Conservation (phyloP, 164 flowering plant genomes). For the Taxillus chinensis region DNA sequence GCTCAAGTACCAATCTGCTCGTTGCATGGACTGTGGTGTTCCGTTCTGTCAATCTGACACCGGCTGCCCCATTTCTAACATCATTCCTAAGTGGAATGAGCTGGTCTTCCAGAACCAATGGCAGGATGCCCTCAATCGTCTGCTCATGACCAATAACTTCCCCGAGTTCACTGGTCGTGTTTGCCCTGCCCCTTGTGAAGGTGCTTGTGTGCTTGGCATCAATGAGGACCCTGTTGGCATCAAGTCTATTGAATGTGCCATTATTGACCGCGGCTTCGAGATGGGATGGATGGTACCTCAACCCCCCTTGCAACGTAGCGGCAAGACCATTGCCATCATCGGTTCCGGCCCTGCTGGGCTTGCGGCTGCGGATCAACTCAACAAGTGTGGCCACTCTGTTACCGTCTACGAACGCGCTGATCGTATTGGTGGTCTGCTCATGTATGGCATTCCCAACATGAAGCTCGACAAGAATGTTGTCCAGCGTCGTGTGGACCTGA, state of each 20-base stretch:
- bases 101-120: slow-evolving; percentile 93
- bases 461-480: slow-evolving; percentile 88
- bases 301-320: slow-evolving; percentile 78
- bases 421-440: slow-evolving; percentile 95
- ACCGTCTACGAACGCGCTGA: slow-evolving; percentile 97
- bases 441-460: slow-evolving; percentile 99
- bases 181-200: slow-evolving; percentile 99
- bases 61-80: slow-evolving; percentile 98
- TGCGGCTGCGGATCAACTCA: slow-evolving; percentile 99
- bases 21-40: slow-evolving; percentile 99
- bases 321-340: slow-evolving; percentile 81
- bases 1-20: slow-evolving; percentile 89
- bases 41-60: slow-evolving; percentile 99
- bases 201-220: slow-evolving; percentile 98
- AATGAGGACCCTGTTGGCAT: slow-evolving; percentile 98
- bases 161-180: slow-evolving; percentile 99
- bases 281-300: slow-evolving; percentile 99
- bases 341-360: slow-evolving; percentile 98
- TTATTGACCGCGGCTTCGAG: slow-evolving; percentile 93
- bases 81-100: slow-evolving; percentile 97
- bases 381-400: slow-evolving; percentile 85
- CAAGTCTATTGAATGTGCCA: slow-evolving; percentile 89
- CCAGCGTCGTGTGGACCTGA: slow-evolving; percentile 85
- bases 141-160: slow-evolving; percentile 94
- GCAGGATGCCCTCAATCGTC: slow-evolving; percentile 94